Percentiles rank a stretch among this genome's conserved stretches.
These are phyloP conservation scores for Ustilago lituana DNA, from an alignment of 1,284 basidiomycete genomes.

Conservation along the genomic window DNA sequence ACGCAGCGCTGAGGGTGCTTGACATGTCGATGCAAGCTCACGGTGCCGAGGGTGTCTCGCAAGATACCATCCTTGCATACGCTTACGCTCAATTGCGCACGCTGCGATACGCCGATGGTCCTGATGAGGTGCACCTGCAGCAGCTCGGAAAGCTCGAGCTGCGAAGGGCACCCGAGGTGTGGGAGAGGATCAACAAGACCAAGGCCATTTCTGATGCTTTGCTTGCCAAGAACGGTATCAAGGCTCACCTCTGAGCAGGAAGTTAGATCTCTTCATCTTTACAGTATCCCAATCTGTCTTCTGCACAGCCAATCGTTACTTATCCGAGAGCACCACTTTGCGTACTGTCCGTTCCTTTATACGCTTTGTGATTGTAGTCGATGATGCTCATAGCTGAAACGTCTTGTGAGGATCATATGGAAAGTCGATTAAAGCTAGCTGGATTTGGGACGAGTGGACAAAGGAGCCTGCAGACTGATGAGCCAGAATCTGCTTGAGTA, in stretches of 20 bases:
- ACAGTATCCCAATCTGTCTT: neutral
- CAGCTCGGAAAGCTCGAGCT: constrained; percentile 86
- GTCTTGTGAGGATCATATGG: too few relatives aligned
- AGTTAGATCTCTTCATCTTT: too few relatives aligned
- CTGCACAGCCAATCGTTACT: neutral
- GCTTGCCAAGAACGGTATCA: constrained; percentile 50
- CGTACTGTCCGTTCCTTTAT: too few relatives aligned
- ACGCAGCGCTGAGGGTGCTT: constrained; percentile 84
- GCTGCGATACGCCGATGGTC: constrained; percentile 58
- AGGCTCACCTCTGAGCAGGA: constrained; percentile 50
- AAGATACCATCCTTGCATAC: constrained; percentile 84
- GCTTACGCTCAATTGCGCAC: constrained; percentile 85
- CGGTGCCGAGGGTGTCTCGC: constrained; percentile 92
- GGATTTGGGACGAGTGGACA: too few relatives aligned
- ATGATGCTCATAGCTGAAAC: too few relatives aligned
- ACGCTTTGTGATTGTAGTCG: too few relatives aligned
- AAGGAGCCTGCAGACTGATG: too few relatives aligned
- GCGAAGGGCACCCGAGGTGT: constrained; percentile 50
- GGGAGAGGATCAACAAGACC: constrained; percentile 49
- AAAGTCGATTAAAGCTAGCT: too few relatives aligned
- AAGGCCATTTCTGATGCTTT: constrained; percentile 32
- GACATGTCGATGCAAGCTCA: constrained; percentile 90
- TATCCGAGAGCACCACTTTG: too few relatives aligned
- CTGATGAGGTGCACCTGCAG: constrained; percentile 83
- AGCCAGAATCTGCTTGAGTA: too few relatives aligned